Percentiles rank a stretch among this genome's conserved stretches.
Evolutionary conservation across 2,329 filamentous ascomycete species (phyloP).

Genomic region (Lachnellula occidentalis): DNA sequence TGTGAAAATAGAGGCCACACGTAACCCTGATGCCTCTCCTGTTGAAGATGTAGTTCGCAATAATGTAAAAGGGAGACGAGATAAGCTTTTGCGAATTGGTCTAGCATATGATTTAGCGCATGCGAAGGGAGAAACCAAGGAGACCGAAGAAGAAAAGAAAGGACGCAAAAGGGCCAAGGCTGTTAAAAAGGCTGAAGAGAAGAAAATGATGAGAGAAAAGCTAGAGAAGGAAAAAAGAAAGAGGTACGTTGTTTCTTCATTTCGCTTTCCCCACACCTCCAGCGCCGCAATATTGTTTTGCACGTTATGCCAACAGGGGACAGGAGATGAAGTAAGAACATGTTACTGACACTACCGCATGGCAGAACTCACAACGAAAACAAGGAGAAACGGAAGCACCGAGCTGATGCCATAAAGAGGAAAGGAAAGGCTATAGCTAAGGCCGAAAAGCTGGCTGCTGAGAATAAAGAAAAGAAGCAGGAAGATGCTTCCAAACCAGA

Average conservation of each 20-base stretch:
- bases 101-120: slow-evolving; percentile 56
- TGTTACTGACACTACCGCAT: not conserved
- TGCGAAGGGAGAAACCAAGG: slow-evolving; percentile 48
- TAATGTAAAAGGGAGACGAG: slow-evolving; percentile 33
- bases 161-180: slow-evolving; percentile 41
- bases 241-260: not conserved
- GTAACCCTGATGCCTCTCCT: slow-evolving; percentile 37
- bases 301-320: no score
- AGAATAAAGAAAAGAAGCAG: slow-evolving; percentile 16
- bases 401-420: slow-evolving; percentile 9
- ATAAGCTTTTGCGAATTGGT: slow-evolving; percentile 55
- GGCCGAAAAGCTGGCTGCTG: slow-evolving; percentile 5
- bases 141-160: slow-evolving; percentile 41
- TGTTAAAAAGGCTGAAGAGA: slow-evolving; percentile 35
- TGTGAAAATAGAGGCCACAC: slow-evolving; percentile 47
- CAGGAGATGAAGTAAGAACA: no score
- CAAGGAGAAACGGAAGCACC: slow-evolving; percentile 9
- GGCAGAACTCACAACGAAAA: slow-evolving; percentile 12
- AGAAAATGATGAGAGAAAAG: slow-evolving; percentile 32
- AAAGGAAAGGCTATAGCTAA: slow-evolving; percentile 8
- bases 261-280: no score
- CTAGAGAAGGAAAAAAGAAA: slow-evolving; percentile 26
- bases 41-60: slow-evolving; percentile 41
- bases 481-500: slow-evolving; percentile 13
- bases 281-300: no score